phyloP scores from a whole-genome alignment of 345 rosid species.

The Eucalyptus fibrosa region DNA sequence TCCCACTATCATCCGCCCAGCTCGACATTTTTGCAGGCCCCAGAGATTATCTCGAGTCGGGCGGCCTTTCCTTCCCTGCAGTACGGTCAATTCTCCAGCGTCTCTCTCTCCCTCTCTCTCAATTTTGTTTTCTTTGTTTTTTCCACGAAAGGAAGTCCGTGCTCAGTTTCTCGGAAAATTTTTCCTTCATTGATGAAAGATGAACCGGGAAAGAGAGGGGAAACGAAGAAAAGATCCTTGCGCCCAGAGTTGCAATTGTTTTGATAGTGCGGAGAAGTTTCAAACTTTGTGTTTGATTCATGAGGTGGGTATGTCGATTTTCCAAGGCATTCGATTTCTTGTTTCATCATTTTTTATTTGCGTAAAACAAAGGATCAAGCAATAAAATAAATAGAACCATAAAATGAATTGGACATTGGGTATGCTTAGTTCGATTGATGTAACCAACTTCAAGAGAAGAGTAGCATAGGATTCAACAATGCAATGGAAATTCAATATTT shows the following conservation, averaged over 20 bases:
- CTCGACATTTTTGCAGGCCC: background rate
- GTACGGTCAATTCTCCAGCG: background rate
- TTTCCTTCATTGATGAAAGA: background rate
- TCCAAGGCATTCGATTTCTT: background rate
- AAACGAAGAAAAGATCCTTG: background rate
- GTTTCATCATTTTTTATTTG: background rate
- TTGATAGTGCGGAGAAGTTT: background rate
- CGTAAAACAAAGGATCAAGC: background rate
- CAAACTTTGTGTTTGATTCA: background rate
- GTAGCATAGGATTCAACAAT: background rate
- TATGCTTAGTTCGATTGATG: too few species aligned
- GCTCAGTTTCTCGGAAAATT: background rate
- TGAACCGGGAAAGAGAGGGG: background rate
- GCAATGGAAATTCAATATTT: background rate
- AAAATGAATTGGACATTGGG: background rate
- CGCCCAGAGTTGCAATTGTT: background rate
- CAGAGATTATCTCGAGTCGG: background rate
- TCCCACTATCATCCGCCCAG: fast-evolving
- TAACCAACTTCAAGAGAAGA: background rate
- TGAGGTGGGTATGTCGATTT: background rate
- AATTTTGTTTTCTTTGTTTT: background rate
- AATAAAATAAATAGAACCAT: too few species aligned
- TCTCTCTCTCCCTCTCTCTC: background rate
- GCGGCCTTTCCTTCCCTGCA: too few species aligned
- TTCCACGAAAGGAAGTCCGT: background rate